Evolutionary conservation across 1,284 basidiomycete genomes (phyloP), one percentile per base, ranked within the genome.

Genomic region (Coniferiporia sulphurascens): DNA sequence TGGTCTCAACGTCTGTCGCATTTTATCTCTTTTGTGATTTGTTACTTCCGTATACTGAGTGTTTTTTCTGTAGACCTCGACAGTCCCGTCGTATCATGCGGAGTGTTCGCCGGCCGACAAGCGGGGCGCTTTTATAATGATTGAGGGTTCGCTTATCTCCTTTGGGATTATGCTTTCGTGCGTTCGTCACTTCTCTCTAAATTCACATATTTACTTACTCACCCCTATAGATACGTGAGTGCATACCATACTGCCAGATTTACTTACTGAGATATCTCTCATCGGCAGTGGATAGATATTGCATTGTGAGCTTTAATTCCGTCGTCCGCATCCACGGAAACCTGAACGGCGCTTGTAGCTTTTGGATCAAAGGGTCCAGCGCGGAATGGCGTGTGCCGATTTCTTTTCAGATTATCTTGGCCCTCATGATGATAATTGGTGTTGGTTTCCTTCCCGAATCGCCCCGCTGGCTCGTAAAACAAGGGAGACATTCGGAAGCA

Each of bases 321-420:
- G 27, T 27, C 27, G 2, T 5, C 3, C 27, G 27, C 35, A 9
- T 45, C 17, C 50, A 22, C 48, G 17, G 13, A 19, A 9, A 57
- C 36, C 46, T 49, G 10, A 35, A 52, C 35, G 56, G 48, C 51
- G 48, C 46, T 8, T 48, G 48, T 49, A 83, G 81, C 51, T 84
- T 79, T 66, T 83, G 79, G 79, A 71, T 74, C 9, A 71, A 72
- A 32, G 70, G 65, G 9, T 82, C 80, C 12, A 82, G 81, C n/a
- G 80, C 82, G 0, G 83, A 86, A 68, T 88, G 86, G 86, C 73
- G 86, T 56, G 81, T 83, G n/a, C 86, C 87, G 1, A 80, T 89
- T 48, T 82, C 83, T 1, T 72, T 89, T 41, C 87, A 90, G 67
- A 83, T 85, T 54, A 52, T 83, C 8, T 78, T 89, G 53, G 85